Evolutionary conservation across 768 basidiomycete species (phyloP).

Genomic region (Leccinellum rugosiceps): DNA sequence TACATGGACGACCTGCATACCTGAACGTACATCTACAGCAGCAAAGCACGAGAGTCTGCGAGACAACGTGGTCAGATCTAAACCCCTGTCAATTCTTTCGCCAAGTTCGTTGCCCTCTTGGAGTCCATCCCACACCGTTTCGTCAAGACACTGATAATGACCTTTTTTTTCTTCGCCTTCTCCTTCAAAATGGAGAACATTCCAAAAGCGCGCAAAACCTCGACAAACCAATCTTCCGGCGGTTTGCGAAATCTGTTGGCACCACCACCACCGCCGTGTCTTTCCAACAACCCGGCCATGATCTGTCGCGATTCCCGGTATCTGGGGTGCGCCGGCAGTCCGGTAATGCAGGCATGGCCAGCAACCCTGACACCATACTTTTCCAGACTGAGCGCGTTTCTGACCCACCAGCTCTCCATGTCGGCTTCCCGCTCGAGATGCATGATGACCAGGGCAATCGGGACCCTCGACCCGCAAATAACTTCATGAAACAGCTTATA

Average conservation of each 20-base stretch:
- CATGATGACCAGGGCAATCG: not conserved
- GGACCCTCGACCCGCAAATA: not conserved
- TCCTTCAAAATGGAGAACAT: slow-evolving; percentile 19
- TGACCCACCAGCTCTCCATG: not conserved
- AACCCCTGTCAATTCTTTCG: not conserved
- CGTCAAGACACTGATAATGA: slow-evolving; percentile 20
- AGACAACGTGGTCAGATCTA: too few species aligned
- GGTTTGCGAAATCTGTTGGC: slow-evolving; percentile 22
- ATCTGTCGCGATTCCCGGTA: slow-evolving; percentile 21
- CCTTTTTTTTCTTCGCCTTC: slow-evolving; percentile 22
- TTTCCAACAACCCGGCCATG: slow-evolving; percentile 14
- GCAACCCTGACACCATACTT: not conserved
- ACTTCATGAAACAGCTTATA: not conserved
- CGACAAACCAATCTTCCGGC: slow-evolving; percentile 20
- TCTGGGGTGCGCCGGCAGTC: slow-evolving; percentile 22
- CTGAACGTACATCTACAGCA: too few species aligned
- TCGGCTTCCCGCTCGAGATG: not conserved
- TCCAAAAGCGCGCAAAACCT: slow-evolving; percentile 21
- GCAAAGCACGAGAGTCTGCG: too few species aligned
- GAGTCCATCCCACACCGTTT: slow-evolving; percentile 26
- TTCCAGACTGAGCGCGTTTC: not conserved
- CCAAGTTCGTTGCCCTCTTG: slow-evolving; percentile 14
- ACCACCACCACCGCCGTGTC: slow-evolving; percentile 1
- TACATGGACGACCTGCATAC: too few species aligned
- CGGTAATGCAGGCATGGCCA: slow-evolving; percentile 38